These are phyloP conservation scores for Lachnellula willkommii DNA, from an alignment of 2,329 filamentous ascomycete genomes.

Conservation along the genomic window DNA sequence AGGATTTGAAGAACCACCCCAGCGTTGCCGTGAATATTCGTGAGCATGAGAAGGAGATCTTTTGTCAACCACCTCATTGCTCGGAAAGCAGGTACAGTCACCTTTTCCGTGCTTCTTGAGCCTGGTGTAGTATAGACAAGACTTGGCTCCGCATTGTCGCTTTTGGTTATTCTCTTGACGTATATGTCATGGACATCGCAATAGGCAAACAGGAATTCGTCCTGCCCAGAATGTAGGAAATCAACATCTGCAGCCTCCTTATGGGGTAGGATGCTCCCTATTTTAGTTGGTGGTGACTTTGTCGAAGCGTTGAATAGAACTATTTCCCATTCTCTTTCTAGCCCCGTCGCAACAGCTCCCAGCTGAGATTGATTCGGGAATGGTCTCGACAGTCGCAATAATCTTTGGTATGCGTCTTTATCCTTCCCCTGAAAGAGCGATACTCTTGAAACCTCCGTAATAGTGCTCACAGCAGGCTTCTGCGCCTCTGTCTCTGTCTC, in stretches of 20 bases:
- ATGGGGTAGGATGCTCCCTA: constrained; percentile 45
- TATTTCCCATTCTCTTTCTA: constrained; percentile 71
- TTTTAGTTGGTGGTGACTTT: constrained; percentile 45
- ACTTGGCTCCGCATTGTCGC: constrained; percentile 41
- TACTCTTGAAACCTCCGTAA: constrained; percentile 48
- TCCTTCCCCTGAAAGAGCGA: constrained; percentile 47
- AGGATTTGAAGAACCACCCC: constrained; percentile 54
- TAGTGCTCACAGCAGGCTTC: constrained; percentile 33
- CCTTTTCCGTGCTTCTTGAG: constrained; percentile 38
- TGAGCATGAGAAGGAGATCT: constrained; percentile 51
- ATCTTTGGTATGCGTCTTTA: constrained; percentile 53
- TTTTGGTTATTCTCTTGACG: constrained; percentile 37
- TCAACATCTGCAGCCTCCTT: constrained; percentile 66
- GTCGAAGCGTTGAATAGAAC: constrained; percentile 66
- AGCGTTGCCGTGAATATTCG: constrained; percentile 54
- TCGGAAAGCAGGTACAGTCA: constrained; percentile 48
- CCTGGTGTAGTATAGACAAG: constrained; percentile 52
- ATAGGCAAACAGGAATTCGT: constrained; percentile 68
- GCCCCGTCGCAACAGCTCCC: constrained; percentile 72
- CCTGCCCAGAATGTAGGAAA: constrained; percentile 55
- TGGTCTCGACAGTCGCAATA: constrained; percentile 50
- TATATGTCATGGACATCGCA: constrained; percentile 73
- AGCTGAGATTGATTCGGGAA: constrained; percentile 54
- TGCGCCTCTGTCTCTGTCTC: constrained; percentile 34
- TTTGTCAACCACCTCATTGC: constrained; percentile 55